Base-by-base conservation (phyloP, 169 alveolate species). In the Prorocentrum cordatum region DNA sequence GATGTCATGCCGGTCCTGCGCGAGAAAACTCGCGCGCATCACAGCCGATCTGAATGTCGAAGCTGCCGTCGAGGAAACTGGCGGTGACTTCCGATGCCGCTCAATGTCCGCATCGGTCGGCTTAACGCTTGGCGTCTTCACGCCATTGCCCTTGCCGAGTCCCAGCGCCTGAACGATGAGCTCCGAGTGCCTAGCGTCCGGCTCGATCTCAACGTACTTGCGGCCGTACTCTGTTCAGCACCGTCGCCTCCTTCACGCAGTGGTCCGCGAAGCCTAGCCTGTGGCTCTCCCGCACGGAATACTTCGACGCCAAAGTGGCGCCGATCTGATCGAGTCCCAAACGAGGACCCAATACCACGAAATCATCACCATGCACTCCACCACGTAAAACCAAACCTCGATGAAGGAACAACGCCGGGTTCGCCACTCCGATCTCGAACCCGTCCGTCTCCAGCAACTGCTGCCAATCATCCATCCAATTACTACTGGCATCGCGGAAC, bases 391-490 rank as follows among this genome's bases (percentile, higher is more conserved):
- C 18, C 10, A 24, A 1, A 35, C 38, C 61, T 2, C 5, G 33
- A 16, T 72, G 39, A 67, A 9, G 45, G n/a, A 72, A 72, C 67
- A 45, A 47, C 3, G 83, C 24, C 0, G 83, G 83, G 39, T 72
- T 72, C 12, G 83, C 47, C 31, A 2, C 10, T 1, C 67, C 83
- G 27, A 72, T 20, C n/a, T 42, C 47, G 39, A 72, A 1, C 83
- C 83, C 2, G 7, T 33, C 0, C 16, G 32, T 27, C 38, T 36
- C 14, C 39, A 39, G 1, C n/a, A 77, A 58, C 22, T 77, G 18
- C 27, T 77, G 88, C 73, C 88, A 77, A 20, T 77, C 88, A 35
- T 14, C 5, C 88, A 77, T 77, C 88, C 88, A 77, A 7, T 26
- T 66, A 29, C 18, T 24, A 18, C 73, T 54, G 18, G 88, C 88